phyloP scores from a whole-genome alignment of 257 asterid genomes.

The Primulina huaijiensis region DNA sequence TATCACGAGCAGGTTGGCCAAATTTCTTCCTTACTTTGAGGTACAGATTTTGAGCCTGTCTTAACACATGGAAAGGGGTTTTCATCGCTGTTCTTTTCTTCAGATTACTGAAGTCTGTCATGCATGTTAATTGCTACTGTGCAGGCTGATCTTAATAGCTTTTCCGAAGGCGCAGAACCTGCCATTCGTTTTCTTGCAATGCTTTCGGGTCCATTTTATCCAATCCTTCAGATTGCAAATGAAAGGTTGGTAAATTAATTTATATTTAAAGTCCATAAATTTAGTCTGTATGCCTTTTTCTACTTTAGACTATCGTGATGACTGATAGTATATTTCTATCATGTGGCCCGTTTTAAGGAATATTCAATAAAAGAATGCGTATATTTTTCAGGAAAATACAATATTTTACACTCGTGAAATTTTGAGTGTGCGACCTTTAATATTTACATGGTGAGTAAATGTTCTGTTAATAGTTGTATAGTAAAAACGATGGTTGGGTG shows the following conservation, averaged over 20 bases:
- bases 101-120: conserved; percentile 26
- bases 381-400: not conserved
- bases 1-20: conserved; percentile 69
- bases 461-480: too few species aligned
- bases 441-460: not conserved
- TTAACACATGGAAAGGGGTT: conserved; percentile 23
- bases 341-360: not conserved
- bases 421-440: not conserved
- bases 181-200: conserved; percentile 81
- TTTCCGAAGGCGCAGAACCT: conserved; percentile 78
- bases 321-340: conserved; percentile 1
- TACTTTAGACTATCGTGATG: conserved; percentile 9
- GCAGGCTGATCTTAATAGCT: conserved; percentile 86
- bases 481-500: too few species aligned
- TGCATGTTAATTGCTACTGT: conserved; percentile 28
- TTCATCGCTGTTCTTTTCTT: conserved; percentile 19
- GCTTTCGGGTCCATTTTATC: conserved; percentile 93
- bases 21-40: conserved; percentile 95
- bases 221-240: conserved; percentile 71
- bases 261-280: conserved; percentile 17
- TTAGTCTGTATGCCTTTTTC: conserved; percentile 18
- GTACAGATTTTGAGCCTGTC: conserved; percentile 37
- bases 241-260: conserved; percentile 68
- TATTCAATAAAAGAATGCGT: too few species aligned
- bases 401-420: not conserved